Base-by-base conservation (phyloP, 1,284 basidiomycete genomes). In the Crepidotus sp. region DNA sequence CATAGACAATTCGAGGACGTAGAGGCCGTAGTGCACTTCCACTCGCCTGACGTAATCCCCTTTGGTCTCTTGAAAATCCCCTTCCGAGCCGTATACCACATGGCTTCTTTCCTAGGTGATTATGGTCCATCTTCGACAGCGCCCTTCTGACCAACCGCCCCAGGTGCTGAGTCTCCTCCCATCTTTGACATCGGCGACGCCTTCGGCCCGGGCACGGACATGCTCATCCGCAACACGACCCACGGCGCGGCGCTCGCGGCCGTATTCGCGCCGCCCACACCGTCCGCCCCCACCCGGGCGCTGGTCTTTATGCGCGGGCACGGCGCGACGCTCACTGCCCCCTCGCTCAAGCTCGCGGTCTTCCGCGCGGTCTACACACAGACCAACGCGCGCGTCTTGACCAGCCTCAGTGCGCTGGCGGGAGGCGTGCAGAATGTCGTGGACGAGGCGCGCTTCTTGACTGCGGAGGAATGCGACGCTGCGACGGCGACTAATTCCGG, bases 141-240 rank as follows among this genome's bases (percentile, higher is more conserved):
- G 7, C 18, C 13, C 9, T 8, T 31, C 19, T 40, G 14, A 44
- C 14, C 10, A 36, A 27, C 13, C 3, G 11, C 11, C 26, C 4
- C 21, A 50, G 49, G 50, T 37, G 4, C 43, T 1, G 46, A 42
- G 1, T 40, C 47, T 2, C 26, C 50, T 4, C 50, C 50, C 15
- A 42, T 49, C 14, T 52, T 52, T 32, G 50, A 52, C 31, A 52
- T 52, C 17, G 24, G 43, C 31, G 44, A 49, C n/a, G 21, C 44
- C 9, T 44, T 52, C 32, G 50, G 50, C 4, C 47, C 47, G 10
- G 14, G 14, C 7, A 52, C 50, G 27, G 50, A 52, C 41, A 52
- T 52, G 50, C 50, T 52, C 45, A 52, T 52, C 32, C 47, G 50
- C n/a, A 49, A 52, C 27, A 49, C 50, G 11, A 45, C 47, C n/a